Evolutionary conservation across 768 basidiomycete genomes (phyloP).

Genomic region (Naganishia friedmannii): DNA sequence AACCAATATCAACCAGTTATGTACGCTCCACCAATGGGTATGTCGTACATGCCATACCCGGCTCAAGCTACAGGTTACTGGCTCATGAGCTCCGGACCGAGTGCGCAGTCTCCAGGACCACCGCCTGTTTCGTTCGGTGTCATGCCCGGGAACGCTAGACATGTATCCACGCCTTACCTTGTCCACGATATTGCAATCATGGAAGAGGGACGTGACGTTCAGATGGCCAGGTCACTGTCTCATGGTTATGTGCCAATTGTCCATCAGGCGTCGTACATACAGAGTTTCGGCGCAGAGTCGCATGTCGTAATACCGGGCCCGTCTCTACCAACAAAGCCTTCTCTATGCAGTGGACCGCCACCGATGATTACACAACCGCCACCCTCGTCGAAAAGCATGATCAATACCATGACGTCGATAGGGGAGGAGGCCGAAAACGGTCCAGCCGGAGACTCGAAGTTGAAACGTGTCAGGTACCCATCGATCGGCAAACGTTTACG

Average conservation of each 20-base stretch:
- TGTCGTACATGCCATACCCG: constrained; percentile 5
- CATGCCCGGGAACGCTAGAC: background rate
- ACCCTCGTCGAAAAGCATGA: background rate
- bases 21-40: background rate
- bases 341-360: background rate
- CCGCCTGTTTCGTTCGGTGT: background rate
- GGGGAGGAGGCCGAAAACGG: constrained; percentile 15
- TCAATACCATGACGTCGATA: background rate
- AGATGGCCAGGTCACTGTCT: constrained; percentile 2
- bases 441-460: constrained; percentile 5
- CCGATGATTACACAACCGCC: background rate
- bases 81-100: background rate
- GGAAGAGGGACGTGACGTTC: background rate
- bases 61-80: constrained; percentile 10
- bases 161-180: constrained; percentile 4
- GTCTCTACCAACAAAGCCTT: background rate
- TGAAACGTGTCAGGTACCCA: constrained; percentile 29
- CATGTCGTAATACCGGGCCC: background rate
- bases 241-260: constrained; percentile 20
- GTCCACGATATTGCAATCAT: background rate
- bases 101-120: background rate
- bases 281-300: background rate
- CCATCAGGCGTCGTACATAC: background rate
- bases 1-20: constrained; percentile 7
- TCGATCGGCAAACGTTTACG: constrained; percentile 44